These are phyloP conservation scores for Tetragonia tetragonoides DNA, from an alignment of 148 eudicot genomes.

Conservation along the genomic window DNA sequence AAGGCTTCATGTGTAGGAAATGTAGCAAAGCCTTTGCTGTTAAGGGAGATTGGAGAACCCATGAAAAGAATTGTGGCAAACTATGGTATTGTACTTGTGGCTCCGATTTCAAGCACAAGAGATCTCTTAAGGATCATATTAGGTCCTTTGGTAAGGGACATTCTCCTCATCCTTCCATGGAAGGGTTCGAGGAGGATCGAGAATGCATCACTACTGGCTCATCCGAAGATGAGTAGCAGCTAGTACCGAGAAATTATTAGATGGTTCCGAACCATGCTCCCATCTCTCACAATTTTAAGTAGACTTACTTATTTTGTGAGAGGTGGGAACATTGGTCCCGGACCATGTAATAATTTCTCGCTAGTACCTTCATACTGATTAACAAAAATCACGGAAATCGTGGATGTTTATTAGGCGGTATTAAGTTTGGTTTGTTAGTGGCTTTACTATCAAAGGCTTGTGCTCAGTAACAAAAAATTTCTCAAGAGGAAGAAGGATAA, in stretches of 20 bases:
- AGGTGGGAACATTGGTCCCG: no score
- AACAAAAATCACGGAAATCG: background rate
- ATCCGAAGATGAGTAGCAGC: slow-evolving; percentile 33
- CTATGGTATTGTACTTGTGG: slow-evolving; percentile 74
- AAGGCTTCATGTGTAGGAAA: slow-evolving; percentile 58
- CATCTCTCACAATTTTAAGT: no score
- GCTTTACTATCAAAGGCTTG: slow-evolving; percentile 11
- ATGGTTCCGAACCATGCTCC: no score
- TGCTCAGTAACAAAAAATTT: slow-evolving; percentile 47
- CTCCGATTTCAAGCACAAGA: slow-evolving; percentile 70
- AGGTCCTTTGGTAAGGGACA: slow-evolving; percentile 70
- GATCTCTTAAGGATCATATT: slow-evolving; percentile 68
- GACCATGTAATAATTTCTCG: background rate
- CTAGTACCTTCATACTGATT: background rate
- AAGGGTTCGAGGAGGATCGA: slow-evolving; percentile 43
- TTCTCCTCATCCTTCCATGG: slow-evolving; percentile 49
- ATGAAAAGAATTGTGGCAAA: slow-evolving; percentile 73
- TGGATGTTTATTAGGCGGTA: background rate
- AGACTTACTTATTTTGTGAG: no score
- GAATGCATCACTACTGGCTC: slow-evolving; percentile 39
- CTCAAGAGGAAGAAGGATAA: slow-evolving; percentile 20
- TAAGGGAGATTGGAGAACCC: slow-evolving; percentile 75
- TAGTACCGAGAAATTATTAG: no score
- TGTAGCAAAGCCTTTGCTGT: slow-evolving; percentile 65
- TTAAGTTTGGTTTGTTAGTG: background rate